Evolutionary conservation across 768 basidiomycete genomes (phyloP), one percentile per base, ranked within the genome.

Genomic region (Boletus insuetus): DNA sequence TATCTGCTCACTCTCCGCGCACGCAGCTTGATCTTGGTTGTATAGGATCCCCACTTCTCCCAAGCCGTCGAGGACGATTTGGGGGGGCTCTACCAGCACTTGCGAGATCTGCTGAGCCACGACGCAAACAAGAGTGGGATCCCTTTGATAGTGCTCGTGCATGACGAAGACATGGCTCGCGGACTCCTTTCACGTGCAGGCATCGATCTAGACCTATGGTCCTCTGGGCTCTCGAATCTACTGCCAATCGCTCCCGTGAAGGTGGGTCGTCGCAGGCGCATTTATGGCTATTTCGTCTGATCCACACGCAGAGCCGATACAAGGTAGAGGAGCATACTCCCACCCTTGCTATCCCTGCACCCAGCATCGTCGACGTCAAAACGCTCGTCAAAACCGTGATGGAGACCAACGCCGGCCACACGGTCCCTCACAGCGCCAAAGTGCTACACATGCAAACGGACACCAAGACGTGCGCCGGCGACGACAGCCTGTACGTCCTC

Each of bases 121-220:
- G 62, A 66, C 34, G 43, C 50, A 1, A 48, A 55, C 35, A 53
- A 56, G 55, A 61, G 52, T 13, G 62, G 57, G 22, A 39, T 56
- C 3, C 81, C 82, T 0, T 62, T 76, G 47, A 60, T 84, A 24
- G 64, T 85, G 6, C 73, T 85, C 8, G 78, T 83, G 4, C 72
- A 78, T 41, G 70, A 78, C 26, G 71, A 76, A 54, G 64, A 73
- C 39, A 64, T 75, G 57, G 73, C 79, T 0, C 60, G 68, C 7
- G 70, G 69, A n/a, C 66, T 76, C 11, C 69, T 85, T 8, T 58
- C 59, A 17, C 74, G 72, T 31, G 68, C 77, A 13, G 77, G 76
- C 12, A 64, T 83, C 17, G 71, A 82, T 37, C 69, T 68, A 9
- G 66, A 67, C n/a, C 42, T 45, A 1, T 85, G 78, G 77, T 63